These are phyloP conservation scores for Zymoseptoria passerinii DNA, from an alignment of 2,329 filamentous ascomycete species.

Conservation along the genomic window DNA sequence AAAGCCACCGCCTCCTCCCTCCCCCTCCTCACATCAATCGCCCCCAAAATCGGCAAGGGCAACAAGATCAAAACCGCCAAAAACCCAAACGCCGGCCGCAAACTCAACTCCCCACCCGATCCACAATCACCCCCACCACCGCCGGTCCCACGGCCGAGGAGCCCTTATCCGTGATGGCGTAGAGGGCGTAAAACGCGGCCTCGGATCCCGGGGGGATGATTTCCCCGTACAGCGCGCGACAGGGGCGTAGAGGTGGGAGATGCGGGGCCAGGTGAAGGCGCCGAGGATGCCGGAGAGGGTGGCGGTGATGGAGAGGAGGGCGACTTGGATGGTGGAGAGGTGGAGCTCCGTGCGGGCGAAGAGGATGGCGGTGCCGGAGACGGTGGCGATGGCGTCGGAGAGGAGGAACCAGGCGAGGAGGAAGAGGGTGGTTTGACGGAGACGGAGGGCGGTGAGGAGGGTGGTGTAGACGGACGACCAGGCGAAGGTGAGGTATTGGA, in stretches of 20 bases:
- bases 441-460: slow-evolving; percentile 57
- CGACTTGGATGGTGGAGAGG: slow-evolving; percentile 78
- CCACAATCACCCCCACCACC: slow-evolving; percentile 82
- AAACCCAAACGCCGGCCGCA: slow-evolving; percentile 67
- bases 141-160: slow-evolving; percentile 84
- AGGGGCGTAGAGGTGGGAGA: slow-evolving; percentile 61
- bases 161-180: slow-evolving; percentile 92
- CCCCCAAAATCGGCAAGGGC: slow-evolving; percentile 70
- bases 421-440: slow-evolving; percentile 66
- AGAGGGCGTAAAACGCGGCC: slow-evolving; percentile 86
- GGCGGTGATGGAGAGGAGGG: slow-evolving; percentile 80
- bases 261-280: slow-evolving; percentile 75
- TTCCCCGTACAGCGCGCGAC: slow-evolving; percentile 79
- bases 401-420: slow-evolving; percentile 83
- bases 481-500: slow-evolving; percentile 68
- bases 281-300: slow-evolving; percentile 78
- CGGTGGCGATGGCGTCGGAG: slow-evolving; percentile 85
- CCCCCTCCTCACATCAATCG: slow-evolving; percentile 62
- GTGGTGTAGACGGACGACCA: slow-evolving; percentile 78
- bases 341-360: slow-evolving; percentile 86
- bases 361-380: slow-evolving; percentile 85
- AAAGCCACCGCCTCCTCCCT: slow-evolving; percentile 27
- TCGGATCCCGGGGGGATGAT: slow-evolving; percentile 87
- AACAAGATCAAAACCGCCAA: slow-evolving; percentile 68
- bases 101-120: slow-evolving; percentile 42